Evolutionary conservation across 2,329 filamentous ascomycete species (phyloP), one percentile per base, ranked within the genome.

Genomic region (Colletotrichum sp.): DNA sequence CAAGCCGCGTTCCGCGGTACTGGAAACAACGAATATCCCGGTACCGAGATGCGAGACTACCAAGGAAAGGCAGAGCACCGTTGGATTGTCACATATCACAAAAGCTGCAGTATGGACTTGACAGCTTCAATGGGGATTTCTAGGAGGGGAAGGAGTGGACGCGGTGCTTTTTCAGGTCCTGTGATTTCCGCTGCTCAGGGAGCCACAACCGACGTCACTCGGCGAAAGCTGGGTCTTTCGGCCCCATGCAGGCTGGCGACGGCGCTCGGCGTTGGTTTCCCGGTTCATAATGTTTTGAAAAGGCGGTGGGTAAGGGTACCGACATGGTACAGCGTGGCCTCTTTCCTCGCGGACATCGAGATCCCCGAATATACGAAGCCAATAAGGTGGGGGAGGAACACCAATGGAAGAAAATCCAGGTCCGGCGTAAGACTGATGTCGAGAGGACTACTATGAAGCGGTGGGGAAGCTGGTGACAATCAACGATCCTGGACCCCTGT

Each of bases 1-100:
- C 44, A 34, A 49, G 28, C 74, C 74, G 74, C 59, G 64, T 76
- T 76, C 71, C 74, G 74, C 74, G 74, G 70, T 69, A 39, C 70
- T 73, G 74, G 64, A 65, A 69, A 73, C 59, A 34, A 59, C 65
- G 16, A 16, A 6, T 26, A 65, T 62, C 34, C 69, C 52, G 63
- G 69, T 32, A 30, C 36, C 16, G 26, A 65, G 44, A 34, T 26
- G 34, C 59, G 52, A 13, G 26, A 71, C 18, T 34, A 39, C 28
- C 69, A 39, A 34, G n/a, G 13, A 57, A 72, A 44, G 10, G 10
- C 26, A 57, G 21, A n/a, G 24, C 12, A 15, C 32, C 59, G 34
- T 49, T 24, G 34, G 34, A 36, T 26, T 59, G 30, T 76, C 74
- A 76, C 34, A 76, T 76, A 32, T 76, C 74, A 76, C 16, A 59